Evolutionary conservation across 805 yeast genomes (phyloP).

Genomic region (Debaryomyces tyrocola): DNA sequence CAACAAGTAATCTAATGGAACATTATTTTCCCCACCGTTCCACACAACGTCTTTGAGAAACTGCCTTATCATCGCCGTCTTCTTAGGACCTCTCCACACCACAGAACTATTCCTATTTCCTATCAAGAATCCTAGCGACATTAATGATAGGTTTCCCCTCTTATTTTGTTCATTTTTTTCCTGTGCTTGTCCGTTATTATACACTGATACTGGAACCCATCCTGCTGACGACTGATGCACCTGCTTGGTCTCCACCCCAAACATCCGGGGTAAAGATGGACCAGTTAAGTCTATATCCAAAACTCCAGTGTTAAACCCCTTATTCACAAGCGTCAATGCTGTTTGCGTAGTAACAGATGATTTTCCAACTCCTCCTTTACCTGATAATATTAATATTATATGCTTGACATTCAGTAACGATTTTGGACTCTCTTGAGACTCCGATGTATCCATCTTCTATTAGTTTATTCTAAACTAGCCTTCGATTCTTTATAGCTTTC

Average conservation of each 20-base stretch:
- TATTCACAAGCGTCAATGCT: conserved; percentile 72
- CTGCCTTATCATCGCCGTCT: conserved; percentile 96
- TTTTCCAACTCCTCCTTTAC: conserved; percentile 97
- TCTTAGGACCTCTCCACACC: conserved; percentile 98
- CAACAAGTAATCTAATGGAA: conserved; percentile 64
- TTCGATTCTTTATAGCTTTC: too few relatives aligned
- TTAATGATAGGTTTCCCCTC: conserved; percentile 55
- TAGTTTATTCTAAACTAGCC: not conserved
- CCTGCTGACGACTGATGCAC: conserved; percentile 81
- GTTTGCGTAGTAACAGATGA: conserved; percentile 94
- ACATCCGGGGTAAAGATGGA: conserved; percentile 94
- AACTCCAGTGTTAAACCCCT: conserved; percentile 86
- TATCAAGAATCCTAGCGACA: conserved; percentile 86
- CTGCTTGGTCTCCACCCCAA: conserved; percentile 79
- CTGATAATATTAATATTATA: conserved; percentile 80
- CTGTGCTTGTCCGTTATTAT: conserved; percentile 9
- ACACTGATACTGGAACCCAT: conserved; percentile 83
- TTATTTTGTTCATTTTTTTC: conserved; percentile 9
- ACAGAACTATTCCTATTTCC: conserved; percentile 85
- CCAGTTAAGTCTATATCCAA: conserved; percentile 95
- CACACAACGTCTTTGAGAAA: conserved; percentile 88
- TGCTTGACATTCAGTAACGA: conserved; percentile 61
- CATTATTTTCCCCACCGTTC: conserved; percentile 75
- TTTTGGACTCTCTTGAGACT: conserved; percentile 23
- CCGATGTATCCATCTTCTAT: conserved; percentile 4